Conservation (phyloP, 176 grass and related monocot species). For the Musa beccarii region DNA sequence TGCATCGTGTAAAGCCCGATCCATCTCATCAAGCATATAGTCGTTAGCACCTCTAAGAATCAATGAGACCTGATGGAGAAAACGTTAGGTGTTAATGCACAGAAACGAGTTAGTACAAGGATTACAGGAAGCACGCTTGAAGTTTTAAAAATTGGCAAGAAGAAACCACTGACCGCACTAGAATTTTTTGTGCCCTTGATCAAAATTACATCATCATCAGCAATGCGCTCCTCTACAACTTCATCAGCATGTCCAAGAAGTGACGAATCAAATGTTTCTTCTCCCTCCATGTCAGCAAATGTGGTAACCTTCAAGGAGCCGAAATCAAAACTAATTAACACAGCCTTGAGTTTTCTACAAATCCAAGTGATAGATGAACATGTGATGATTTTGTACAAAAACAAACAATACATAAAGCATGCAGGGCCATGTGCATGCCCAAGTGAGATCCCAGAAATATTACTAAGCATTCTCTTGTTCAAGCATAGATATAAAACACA, state of each 20-base stretch:
- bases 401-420: too few species aligned
- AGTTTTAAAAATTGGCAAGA: constrained; percentile 4
- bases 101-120: not conserved
- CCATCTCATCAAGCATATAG: constrained; percentile 89
- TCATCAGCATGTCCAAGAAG: constrained; percentile 75
- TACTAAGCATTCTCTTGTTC: too few species aligned
- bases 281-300: constrained; percentile 96
- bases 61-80: constrained; percentile 56
- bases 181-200: constrained; percentile 86
- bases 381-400: too few species aligned
- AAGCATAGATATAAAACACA: too few species aligned
- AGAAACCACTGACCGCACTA: constrained; percentile 50
- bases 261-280: constrained; percentile 78
- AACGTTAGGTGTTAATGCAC: not conserved
- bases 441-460: too few species aligned
- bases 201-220: constrained; percentile 82
- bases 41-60: constrained; percentile 92
- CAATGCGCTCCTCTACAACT: constrained; percentile 75
- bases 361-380: too few species aligned
- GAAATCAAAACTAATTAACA: not conserved
- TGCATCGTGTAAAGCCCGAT: constrained; percentile 74
- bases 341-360: too few species aligned
- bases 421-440: too few species aligned
- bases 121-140: not conserved
- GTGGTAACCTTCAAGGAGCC: constrained; percentile 47